A percentile compares a stretch with the other conserved stretches of the same genome.
phyloP scores from a whole-genome alignment of 768 basidiomycete genomes.

The Cystobasidium tubakii region DNA sequence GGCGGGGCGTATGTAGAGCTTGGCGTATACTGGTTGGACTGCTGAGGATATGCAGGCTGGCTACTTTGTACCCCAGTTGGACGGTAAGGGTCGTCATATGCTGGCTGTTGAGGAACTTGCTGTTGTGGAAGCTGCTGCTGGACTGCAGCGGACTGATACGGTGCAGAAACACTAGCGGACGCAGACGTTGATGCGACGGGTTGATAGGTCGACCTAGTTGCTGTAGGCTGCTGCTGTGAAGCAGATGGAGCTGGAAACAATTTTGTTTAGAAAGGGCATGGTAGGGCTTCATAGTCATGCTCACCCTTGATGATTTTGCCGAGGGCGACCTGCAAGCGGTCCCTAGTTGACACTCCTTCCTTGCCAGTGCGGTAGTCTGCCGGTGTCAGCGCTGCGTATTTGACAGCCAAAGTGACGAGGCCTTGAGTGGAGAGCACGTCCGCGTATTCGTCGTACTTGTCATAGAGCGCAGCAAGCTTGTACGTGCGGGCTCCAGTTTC shows the following conservation, averaged over 20 bases:
- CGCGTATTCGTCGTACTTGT: conserved; percentile 91
- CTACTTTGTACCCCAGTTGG: conserved; percentile 37
- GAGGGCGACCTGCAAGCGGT: conserved; percentile 51
- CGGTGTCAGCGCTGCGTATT: conserved; percentile 74
- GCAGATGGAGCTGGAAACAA: conserved; percentile 22
- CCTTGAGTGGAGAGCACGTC: conserved; percentile 85
- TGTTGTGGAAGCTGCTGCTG: conserved; percentile 2
- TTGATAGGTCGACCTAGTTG: neutral
- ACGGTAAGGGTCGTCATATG: conserved; percentile 41
- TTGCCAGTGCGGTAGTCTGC: conserved; percentile 63
- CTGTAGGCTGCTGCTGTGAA: conserved; percentile 6
- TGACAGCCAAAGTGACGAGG: conserved; percentile 71
- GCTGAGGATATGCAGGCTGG: conserved; percentile 37
- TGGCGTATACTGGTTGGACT: conserved; percentile 36
- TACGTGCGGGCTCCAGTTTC: conserved; percentile 60
- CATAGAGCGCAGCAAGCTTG: conserved; percentile 79
- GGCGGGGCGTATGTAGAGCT: neutral
- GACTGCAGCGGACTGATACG: conserved; percentile 8
- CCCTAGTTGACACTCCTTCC: conserved; percentile 51
- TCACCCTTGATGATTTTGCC: conserved; percentile 32
- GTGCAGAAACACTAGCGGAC: neutral
- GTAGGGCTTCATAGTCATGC: neutral
- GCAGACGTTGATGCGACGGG: conserved; percentile 15
- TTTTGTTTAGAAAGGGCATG: neutral
- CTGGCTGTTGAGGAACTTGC: conserved; percentile 13